Evolutionary conservation across 768 basidiomycete species (phyloP), one percentile per base, ranked within the genome.

Genomic region (Symmetrospora coprosmae): DNA sequence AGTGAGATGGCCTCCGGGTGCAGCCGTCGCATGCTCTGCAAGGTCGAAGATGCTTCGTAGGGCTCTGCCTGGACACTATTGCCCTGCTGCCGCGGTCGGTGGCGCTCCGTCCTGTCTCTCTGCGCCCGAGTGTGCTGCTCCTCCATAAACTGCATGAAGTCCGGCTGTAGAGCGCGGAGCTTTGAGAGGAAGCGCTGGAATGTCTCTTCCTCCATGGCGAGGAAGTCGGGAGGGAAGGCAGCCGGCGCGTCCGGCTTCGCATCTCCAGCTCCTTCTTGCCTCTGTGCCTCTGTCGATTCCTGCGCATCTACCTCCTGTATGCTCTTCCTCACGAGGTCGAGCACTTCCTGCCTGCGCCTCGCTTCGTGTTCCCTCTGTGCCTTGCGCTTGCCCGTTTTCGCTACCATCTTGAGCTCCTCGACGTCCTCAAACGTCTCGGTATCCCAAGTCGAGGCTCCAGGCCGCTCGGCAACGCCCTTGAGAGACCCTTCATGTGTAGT

Each of bases 391-490:
- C 55, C 55, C 8, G 41, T 41, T 34, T 34, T 58, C 8, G 43
- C 41, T 16, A 33, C 46, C 55, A 45, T 21, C 55, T 58, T 43
- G 17, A 58, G 43, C 4, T 58, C 43, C 9, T 46, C 27, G 28
- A 58, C 43, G 28, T 35, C 37, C 30, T 46, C 38, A 33, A 58
- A 58, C 41, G 31, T 58, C 25, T 31, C 43, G 41, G 31, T 43
- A 31, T 58, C 55, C 55, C 55, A 58, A 19, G 55, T 35, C 13
- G 19, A 58, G 9, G 11, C 55, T 9, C 55, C 55, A 19, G 23
- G 4, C 9, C 19, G n/a, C 25, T 58, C 39, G 28, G 41, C 43
- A 14, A 46, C 55, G 6, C 28, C 41, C 25, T 17, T 46, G 4
- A 23, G 28, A 47, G 11, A 8, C 35, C 41, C 43, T 31, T 43